Conservation (phyloP, 1,284 basidiomycete species). For the Sporisorium reilianum region DNA sequence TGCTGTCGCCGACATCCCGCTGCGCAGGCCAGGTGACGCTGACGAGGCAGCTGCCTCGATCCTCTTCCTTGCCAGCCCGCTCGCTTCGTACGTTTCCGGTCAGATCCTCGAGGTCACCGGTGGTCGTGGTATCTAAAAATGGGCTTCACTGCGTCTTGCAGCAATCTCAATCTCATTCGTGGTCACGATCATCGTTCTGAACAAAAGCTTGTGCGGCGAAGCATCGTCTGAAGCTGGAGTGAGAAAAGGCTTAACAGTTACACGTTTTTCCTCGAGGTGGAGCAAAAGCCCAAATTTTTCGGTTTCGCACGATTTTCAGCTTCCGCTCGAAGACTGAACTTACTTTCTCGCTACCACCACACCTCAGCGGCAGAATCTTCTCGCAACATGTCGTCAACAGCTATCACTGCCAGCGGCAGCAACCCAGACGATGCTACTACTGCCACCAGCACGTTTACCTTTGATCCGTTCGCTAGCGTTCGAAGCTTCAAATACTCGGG, state of each 20-base stretch:
- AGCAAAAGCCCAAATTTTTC: conserved; percentile 10
- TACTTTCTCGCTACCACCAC: conserved; percentile 13
- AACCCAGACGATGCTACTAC: conserved; percentile 4
- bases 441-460: conserved; percentile 28
- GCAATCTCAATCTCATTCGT: background rate
- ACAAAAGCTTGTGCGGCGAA: background rate
- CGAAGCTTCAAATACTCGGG: conserved; percentile 64
- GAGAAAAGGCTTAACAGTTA: background rate
- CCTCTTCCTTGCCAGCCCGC: conserved; percentile 74
- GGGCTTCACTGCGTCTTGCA: background rate
- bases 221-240: background rate
- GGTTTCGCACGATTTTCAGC: background rate
- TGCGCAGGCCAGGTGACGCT: conserved; percentile 79
- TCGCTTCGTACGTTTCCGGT: conserved; percentile 83
- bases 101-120: conserved; percentile 75
- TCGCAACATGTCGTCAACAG: conserved; percentile 31
- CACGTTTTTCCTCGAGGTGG: background rate
- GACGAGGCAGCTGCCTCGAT: conserved; percentile 80
- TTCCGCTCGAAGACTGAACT: background rate
- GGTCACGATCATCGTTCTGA: background rate
- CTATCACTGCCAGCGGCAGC: conserved; percentile 10
- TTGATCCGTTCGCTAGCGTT: conserved; percentile 59
- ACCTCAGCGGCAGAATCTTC: background rate
- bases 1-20: conserved; percentile 76
- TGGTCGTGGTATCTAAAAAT: conserved; percentile 56